Evolutionary conservation across 164 flowering plant species (phyloP).

Genomic region (Litsea cubeba): DNA sequence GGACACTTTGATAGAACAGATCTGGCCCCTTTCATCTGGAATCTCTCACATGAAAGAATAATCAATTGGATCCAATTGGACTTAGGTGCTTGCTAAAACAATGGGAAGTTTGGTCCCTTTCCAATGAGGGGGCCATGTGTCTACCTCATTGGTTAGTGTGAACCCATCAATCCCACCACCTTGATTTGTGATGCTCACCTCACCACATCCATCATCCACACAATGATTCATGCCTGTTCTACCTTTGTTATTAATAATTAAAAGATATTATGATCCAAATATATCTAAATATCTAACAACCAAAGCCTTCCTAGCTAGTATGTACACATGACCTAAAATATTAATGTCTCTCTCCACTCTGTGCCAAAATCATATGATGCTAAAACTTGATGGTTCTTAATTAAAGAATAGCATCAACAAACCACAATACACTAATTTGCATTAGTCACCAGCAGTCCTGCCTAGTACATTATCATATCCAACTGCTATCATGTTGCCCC

Average conservation of each 20-base stretch:
- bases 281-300: no score
- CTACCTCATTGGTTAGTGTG: conserved; percentile 9
- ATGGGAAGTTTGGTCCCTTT: conserved; percentile 6
- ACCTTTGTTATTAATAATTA: conserved; percentile 1
- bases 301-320: no score
- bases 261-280: neutral
- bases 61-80: conserved; percentile 4
- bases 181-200: conserved; percentile 11
- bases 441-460: neutral
- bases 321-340: no score
- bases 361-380: neutral
- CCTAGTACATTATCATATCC: neutral
- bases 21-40: conserved; percentile 7
- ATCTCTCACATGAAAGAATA: conserved; percentile 7
- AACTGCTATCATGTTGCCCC: neutral
- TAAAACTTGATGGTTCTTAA: conserved; percentile 3
- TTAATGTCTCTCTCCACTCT: no score
- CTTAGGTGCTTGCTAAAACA: conserved; percentile 1
- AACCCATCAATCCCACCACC: conserved; percentile 6
- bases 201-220: conserved; percentile 18
- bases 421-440: neutral
- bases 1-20: conserved; percentile 5
- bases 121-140: conserved; percentile 7
- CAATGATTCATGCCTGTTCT: conserved; percentile 14
- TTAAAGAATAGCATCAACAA: neutral